These are phyloP conservation scores for Lojkania enalia DNA, from an alignment of 2,329 filamentous ascomycete genomes.

Conservation along the genomic window DNA sequence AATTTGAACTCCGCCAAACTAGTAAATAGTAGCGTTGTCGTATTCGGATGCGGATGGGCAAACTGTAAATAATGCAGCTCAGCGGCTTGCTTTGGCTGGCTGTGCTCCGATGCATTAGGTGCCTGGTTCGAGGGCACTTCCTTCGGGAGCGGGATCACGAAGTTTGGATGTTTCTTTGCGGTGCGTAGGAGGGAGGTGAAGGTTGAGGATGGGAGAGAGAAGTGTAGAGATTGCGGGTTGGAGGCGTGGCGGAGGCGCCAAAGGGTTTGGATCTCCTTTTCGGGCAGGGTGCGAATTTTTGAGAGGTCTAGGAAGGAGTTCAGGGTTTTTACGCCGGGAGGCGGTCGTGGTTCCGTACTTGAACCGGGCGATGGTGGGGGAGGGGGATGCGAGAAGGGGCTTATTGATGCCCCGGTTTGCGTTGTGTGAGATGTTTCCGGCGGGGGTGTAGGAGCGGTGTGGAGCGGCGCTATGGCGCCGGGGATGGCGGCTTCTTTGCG, in stretches of 20 bases:
- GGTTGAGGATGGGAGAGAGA: conserved; percentile 72
- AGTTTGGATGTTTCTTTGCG: conserved; percentile 78
- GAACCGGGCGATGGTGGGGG: conserved; percentile 31
- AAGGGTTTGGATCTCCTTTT: conserved; percentile 80
- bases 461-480: conserved; percentile 52
- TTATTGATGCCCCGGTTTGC: conserved; percentile 19
- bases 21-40: conserved; percentile 77
- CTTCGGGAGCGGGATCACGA: conserved; percentile 85
- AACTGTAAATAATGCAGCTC: conserved; percentile 98
- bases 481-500: conserved; percentile 67
- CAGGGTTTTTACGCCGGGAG: conserved; percentile 64
- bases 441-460: conserved; percentile 19
- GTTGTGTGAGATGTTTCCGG: conserved; percentile 11
- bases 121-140: conserved; percentile 38
- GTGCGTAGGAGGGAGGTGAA: conserved; percentile 72
- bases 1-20: conserved; percentile 91
- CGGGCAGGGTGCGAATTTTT: conserved; percentile 72
- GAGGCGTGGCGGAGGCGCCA: conserved; percentile 87
- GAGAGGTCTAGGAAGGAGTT: conserved; percentile 75
- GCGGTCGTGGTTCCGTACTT: conserved; percentile 28
- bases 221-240: conserved; percentile 77
- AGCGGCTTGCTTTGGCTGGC: conserved; percentile 60
- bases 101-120: not conserved
- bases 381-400: conserved; percentile 30
- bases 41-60: conserved; percentile 75